These are phyloP conservation scores for Monosporascus sp. DNA, from an alignment of 2,329 filamentous ascomycete species.

Conservation along the genomic window DNA sequence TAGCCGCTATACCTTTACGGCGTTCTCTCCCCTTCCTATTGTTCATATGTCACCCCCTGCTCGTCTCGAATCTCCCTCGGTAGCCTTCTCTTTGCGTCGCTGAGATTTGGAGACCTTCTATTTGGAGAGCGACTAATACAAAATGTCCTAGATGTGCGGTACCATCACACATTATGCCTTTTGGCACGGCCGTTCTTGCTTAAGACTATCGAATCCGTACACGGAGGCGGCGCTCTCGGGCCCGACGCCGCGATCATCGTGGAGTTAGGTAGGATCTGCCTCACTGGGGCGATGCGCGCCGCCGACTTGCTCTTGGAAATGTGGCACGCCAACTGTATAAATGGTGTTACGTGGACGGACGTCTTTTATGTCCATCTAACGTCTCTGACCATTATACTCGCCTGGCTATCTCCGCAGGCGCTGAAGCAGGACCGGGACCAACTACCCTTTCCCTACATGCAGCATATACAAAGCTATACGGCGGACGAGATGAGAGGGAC, in stretches of 20 bases:
- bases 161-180: constrained; percentile 21
- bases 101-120: background rate
- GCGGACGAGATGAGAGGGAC: constrained; percentile 11
- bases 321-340: constrained; percentile 14
- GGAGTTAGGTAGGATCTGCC: constrained; percentile 12
- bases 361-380: constrained; percentile 17
- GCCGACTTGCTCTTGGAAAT: constrained; percentile 12
- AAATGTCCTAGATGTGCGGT: constrained; percentile 13
- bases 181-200: constrained; percentile 24
- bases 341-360: constrained; percentile 19
- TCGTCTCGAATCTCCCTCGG: background rate
- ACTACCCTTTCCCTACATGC: constrained; percentile 2
- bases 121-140: background rate
- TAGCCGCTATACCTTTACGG: background rate
- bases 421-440: constrained; percentile 6
- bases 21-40: background rate
- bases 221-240: constrained; percentile 6
- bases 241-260: constrained; percentile 12
- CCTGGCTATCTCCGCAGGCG: constrained; percentile 12
- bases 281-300: constrained; percentile 18
- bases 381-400: constrained; percentile 17
- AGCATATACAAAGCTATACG: constrained; percentile 11
- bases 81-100: background rate
- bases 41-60: background rate
- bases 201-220: constrained; percentile 11